These are phyloP conservation scores for Saturnispora mendoncae DNA, from an alignment of 805 yeast species.

Conservation along the genomic window DNA sequence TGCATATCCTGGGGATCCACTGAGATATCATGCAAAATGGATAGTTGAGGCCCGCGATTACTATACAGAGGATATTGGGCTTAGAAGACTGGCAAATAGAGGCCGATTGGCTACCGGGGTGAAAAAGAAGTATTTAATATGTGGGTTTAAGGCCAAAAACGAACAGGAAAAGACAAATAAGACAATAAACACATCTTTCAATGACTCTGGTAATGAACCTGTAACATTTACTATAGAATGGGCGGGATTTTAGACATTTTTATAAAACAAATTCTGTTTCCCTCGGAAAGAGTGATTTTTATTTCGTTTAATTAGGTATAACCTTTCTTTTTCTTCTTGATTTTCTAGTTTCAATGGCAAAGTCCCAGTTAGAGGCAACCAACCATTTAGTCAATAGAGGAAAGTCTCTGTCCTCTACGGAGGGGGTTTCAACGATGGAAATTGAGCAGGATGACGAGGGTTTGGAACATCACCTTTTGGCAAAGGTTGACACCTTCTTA, in stretches of 20 bases:
- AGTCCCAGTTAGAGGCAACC: neutral
- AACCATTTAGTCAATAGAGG: neutral
- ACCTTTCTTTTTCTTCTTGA: neutral
- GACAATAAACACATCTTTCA: constrained; percentile 12
- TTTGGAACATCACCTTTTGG: constrained; percentile 23
- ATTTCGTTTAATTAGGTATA: no score
- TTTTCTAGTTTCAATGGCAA: neutral
- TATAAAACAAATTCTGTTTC: neutral
- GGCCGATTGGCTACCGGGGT: constrained; percentile 91
- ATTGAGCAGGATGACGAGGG: constrained; percentile 3
- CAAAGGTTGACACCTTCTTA: constrained; percentile 24
- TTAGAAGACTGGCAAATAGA: constrained; percentile 62
- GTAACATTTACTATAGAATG: constrained; percentile 75
- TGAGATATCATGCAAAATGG: constrained; percentile 81
- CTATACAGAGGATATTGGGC: constrained; percentile 43
- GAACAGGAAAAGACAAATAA: neutral
- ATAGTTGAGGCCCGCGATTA: constrained; percentile 47
- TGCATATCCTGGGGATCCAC: constrained; percentile 92
- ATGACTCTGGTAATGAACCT: constrained; percentile 21
- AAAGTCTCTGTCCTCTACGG: neutral
- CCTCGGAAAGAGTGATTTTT: no score
- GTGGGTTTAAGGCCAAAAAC: constrained; percentile 26
- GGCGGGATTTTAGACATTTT: constrained; percentile 65
- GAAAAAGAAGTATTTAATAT: constrained; percentile 70
- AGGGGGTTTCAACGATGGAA: neutral